Conservation (phyloP, 2,329 filamentous ascomycete genomes). For the Xylariaceae sp. region DNA sequence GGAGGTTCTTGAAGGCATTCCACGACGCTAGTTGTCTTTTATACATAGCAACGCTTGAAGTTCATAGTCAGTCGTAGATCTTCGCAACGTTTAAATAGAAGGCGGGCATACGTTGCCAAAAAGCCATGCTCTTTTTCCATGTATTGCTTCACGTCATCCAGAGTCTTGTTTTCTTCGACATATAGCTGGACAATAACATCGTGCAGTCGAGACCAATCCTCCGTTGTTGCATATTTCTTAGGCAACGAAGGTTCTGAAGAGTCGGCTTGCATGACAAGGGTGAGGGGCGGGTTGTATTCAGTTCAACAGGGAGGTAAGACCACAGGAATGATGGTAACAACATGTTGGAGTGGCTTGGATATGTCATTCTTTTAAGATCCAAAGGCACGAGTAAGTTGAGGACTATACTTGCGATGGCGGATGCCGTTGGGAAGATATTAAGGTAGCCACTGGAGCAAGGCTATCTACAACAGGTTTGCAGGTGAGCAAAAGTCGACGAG, state of each 20-base stretch:
- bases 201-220: slow-evolving; percentile 25
- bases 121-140: slow-evolving; percentile 29
- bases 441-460: slow-evolving; percentile 17
- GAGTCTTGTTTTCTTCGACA: slow-evolving; percentile 28
- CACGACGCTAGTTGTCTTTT: slow-evolving; percentile 29
- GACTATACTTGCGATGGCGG: slow-evolving; percentile 12
- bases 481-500: slow-evolving; percentile 15
- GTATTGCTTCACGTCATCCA: slow-evolving; percentile 26
- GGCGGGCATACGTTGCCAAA: slow-evolving; percentile 24
- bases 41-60: slow-evolving; percentile 25
- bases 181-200: slow-evolving; percentile 25
- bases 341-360: not conserved
- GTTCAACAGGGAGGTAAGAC: too few species aligned
- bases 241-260: slow-evolving; percentile 14
- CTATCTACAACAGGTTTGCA: slow-evolving; percentile 16
- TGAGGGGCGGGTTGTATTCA: too few species aligned
- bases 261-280: slow-evolving; percentile 21
- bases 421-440: not conserved
- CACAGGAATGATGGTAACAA: not conserved
- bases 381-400: too few species aligned
- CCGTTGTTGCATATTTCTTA: slow-evolving; percentile 22
- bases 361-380: too few species aligned
- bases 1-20: slow-evolving; percentile 30
- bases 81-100: not conserved
- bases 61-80: slow-evolving; percentile 11